Percentiles rank a stretch among this genome's conserved stretches.
These are phyloP conservation scores for Fusarium sp. DNA, from an alignment of 2,329 filamentous ascomycete genomes.

Conservation along the genomic window DNA sequence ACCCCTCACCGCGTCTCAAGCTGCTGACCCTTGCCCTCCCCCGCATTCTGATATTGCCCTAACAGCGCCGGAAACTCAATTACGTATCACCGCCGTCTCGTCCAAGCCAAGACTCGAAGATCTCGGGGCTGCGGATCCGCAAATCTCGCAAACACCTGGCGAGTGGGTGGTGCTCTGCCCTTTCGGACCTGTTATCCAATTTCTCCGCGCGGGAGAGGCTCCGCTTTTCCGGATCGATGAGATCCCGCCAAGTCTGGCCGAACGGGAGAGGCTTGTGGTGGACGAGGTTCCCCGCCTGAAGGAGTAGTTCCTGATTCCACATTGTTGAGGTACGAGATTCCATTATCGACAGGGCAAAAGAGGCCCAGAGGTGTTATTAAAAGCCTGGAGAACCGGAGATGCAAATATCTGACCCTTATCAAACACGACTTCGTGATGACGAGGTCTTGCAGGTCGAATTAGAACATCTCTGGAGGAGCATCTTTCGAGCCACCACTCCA, in stretches of 20 bases:
- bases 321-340: neutral
- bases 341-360: too few species aligned
- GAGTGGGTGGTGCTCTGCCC: neutral
- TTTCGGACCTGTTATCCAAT: slow-evolving; percentile 12
- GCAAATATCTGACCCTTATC: neutral
- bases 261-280: slow-evolving; percentile 3
- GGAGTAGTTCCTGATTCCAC: slow-evolving; percentile 1
- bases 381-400: neutral
- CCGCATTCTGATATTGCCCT: neutral
- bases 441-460: neutral
- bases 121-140: slow-evolving; percentile 13
- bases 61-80: neutral
- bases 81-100: neutral
- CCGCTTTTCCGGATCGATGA: slow-evolving; percentile 8
- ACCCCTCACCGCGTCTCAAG: neutral
- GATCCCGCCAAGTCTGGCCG: neutral
- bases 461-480: neutral
- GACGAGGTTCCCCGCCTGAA: neutral
- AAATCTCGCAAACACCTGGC: neutral
- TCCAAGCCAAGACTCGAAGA: neutral
- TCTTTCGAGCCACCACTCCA: neutral
- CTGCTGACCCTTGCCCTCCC: neutral
- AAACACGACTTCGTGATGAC: too few species aligned
- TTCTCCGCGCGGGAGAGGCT: neutral
- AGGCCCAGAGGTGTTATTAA: neutral